These are phyloP conservation scores for Candida gorgasii DNA, from an alignment of 805 yeast genomes.

Conservation along the genomic window DNA sequence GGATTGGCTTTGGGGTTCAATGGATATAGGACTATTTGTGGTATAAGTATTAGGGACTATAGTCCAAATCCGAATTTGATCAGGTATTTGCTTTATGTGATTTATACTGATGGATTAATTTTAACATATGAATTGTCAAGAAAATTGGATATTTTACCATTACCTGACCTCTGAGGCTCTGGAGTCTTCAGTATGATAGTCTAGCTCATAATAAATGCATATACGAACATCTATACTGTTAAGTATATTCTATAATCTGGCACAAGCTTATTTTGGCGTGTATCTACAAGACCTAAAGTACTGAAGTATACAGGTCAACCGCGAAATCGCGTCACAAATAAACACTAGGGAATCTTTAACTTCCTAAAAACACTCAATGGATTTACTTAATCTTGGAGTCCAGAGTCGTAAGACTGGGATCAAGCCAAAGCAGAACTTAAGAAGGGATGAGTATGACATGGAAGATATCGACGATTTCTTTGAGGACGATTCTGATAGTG, in stretches of 20 bases:
- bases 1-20: constrained; percentile 26
- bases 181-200: too few species aligned
- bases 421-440: constrained; percentile 45
- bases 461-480: constrained; percentile 73
- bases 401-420: constrained; percentile 70
- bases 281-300: too few species aligned
- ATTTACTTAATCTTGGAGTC: constrained; percentile 50
- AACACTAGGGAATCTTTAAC: not conserved
- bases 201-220: too few species aligned
- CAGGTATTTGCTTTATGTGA: constrained; percentile 32
- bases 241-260: too few species aligned
- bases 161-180: too few species aligned
- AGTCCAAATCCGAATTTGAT: constrained; percentile 21
- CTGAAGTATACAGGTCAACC: not conserved
- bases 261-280: too few species aligned
- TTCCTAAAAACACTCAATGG: constrained; percentile 24
- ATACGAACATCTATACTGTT: too few species aligned
- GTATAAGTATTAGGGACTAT: constrained; percentile 28
- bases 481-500: constrained; percentile 36
- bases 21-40: constrained; percentile 34
- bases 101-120: constrained; percentile 36
- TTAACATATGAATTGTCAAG: constrained; percentile 21
- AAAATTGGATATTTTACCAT: not conserved
- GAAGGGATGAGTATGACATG: constrained; percentile 60
- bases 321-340: constrained; percentile 4